Percentiles rank a stretch among this genome's conserved stretches.
phyloP scores from a whole-genome alignment of 345 rosid genomes.

The Conringia planisiliqua region DNA sequence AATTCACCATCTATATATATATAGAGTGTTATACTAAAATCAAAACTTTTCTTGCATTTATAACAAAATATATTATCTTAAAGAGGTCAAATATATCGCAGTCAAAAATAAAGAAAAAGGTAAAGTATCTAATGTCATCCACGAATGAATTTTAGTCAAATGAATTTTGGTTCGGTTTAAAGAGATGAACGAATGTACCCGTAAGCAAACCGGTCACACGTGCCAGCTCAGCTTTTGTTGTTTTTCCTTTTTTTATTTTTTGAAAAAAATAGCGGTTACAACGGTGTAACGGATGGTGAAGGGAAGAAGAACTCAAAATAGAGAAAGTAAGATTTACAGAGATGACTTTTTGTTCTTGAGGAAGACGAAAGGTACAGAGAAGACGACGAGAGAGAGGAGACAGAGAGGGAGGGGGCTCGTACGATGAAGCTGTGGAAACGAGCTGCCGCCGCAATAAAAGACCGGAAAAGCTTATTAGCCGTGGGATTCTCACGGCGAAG shows the following conservation, averaged over 20 bases:
- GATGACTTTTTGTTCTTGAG: neutral
- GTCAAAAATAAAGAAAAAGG: no score
- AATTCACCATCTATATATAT: neutral
- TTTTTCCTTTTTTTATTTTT: neutral
- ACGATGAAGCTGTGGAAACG: conserved; percentile 63
- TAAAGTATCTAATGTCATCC: neutral
- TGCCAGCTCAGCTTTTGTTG: neutral
- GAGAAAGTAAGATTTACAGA: conserved; percentile 22
- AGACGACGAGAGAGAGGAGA: neutral
- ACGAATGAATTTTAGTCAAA: no score
- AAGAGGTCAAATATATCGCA: no score
- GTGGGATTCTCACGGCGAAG: conserved; percentile 33
- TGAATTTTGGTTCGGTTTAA: neutral
- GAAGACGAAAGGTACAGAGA: neutral
- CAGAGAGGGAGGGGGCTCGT: neutral
- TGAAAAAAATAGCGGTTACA: conserved; percentile 17
- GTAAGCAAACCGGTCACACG: neutral
- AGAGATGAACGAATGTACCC: neutral
- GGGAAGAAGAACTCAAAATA: conserved; percentile 20
- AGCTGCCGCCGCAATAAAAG: conserved; percentile 71
- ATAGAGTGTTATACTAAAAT: no score
- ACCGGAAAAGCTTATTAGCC: conserved; percentile 56
- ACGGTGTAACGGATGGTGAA: conserved; percentile 33
- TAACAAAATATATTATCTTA: no score
- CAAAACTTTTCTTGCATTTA: no score